Evolutionary conservation across 495 filamentous ascomycete species (phyloP), one percentile per base, ranked within the genome.

Genomic region (Collariella sp.): DNA sequence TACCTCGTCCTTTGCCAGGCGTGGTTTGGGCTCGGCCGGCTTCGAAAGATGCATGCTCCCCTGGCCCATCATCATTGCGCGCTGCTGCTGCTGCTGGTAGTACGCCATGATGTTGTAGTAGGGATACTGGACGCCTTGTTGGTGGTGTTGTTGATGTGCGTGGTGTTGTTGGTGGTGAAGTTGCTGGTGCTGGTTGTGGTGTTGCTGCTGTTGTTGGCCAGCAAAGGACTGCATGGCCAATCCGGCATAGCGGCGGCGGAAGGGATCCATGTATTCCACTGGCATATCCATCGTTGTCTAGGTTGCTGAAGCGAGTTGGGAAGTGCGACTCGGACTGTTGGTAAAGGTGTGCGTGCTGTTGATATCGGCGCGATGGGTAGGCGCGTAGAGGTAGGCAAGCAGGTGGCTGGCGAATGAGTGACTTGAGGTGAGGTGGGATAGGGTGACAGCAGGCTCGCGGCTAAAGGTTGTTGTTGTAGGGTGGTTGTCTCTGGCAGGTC

Each of bases 1-100:
- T 23, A 89, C 83, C 72, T 91, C 87, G 52, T 89, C 87, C 69
- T 88, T 89, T 43, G 87, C 85, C 62, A 91, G 75, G 22, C 87
- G 77, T 12, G 87, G 86, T 43, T 80, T 80, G 6, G 77, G 76
- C 50, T 81, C 78, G 44, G 73, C 72, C 63, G 72, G 73, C 53
- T 70, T 70, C 22, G 66, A 52, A 5, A 56, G 48, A 20, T 66
- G 59, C 49, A 67, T 52, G 40, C 24, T 53, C 44, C 63, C 67
- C 41, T 64, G 67, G 13, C 59, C 63, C 58, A 68, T 56, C 65
- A 70, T 61, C n/a, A 57, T 58, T 13, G 58, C 61, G 19, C 62
- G 66, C 34, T 62, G 62, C 43, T 66, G 65, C 26, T 63, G 63
- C 20, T 68, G 63, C 26, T 64, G 65, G 53, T 62, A 60, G 11